A percentile compares a stretch with the other conserved stretches of the same genome.
These are phyloP conservation scores for Peronosclerospora sorghi DNA, from an alignment of 352 stramenopile species.

Conservation along the genomic window DNA sequence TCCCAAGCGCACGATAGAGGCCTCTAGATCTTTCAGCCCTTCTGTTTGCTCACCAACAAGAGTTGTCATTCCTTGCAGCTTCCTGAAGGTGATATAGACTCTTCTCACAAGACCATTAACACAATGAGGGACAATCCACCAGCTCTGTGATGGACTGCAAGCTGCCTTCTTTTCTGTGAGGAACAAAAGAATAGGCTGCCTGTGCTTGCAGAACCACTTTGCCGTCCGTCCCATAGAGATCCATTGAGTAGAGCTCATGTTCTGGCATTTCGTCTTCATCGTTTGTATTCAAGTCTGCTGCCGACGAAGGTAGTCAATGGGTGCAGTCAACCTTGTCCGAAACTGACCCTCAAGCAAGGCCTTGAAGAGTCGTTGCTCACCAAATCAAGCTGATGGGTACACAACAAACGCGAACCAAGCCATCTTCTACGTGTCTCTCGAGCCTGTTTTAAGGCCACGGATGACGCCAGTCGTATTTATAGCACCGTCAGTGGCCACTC, in stretches of 20 bases:
- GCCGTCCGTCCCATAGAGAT: too few species aligned
- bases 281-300: too few species aligned
- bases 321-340: too few species aligned
- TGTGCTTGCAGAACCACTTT: too few species aligned
- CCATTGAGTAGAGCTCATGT: not conserved
- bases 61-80: not conserved
- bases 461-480: not conserved
- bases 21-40: too few species aligned
- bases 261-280: not conserved
- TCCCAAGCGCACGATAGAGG: too few species aligned
- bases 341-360: too few species aligned
- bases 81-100: not conserved
- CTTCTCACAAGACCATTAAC: not conserved
- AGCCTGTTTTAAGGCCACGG: not conserved
- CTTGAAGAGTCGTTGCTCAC: too few species aligned
- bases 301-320: not conserved
- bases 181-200: not conserved
- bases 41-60: too few species aligned
- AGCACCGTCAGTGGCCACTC: too few species aligned
- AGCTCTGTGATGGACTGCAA: too few species aligned
- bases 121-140: not conserved
- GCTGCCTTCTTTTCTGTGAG: not conserved
- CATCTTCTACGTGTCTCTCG: too few species aligned
- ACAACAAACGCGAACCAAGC: not conserved
- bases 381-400: not conserved